phyloP scores from a whole-genome alignment of 2,329 filamentous ascomycete genomes.

The Alternaria alternata region DNA sequence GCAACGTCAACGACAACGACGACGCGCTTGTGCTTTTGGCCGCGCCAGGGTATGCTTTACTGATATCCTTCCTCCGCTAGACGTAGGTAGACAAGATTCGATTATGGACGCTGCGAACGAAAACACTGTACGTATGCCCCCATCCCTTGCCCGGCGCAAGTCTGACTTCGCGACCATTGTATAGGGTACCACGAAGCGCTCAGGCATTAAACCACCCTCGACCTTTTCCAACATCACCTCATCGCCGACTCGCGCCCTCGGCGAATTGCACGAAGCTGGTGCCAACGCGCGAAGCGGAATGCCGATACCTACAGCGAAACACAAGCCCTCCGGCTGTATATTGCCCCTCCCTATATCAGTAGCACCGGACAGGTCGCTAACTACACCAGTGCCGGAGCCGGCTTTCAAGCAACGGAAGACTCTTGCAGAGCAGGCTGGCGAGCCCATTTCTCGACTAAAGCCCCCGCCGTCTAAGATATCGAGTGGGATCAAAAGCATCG shows the following conservation, averaged over 20 bases:
- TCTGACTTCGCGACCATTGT: constrained; percentile 21
- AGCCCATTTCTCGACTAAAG: constrained; percentile 54
- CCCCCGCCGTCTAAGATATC: constrained; percentile 54
- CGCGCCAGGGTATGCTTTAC: constrained; percentile 10
- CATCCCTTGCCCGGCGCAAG: constrained; percentile 11
- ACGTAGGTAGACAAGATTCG: not conserved
- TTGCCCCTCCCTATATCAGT: constrained; percentile 18
- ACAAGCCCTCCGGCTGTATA: constrained; percentile 61
- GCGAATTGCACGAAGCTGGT: constrained; percentile 61
- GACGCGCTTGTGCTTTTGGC: constrained; percentile 14
- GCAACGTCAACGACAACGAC: constrained; percentile 7
- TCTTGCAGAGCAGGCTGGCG: constrained; percentile 57
- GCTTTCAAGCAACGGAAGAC: constrained; percentile 59
- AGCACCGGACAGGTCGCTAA: constrained; percentile 27
- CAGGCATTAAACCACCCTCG: constrained; percentile 42
- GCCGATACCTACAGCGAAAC: constrained; percentile 60
- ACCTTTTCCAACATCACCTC: constrained; percentile 33
- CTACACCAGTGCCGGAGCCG: constrained; percentile 54
- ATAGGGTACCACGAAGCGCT: constrained; percentile 38
- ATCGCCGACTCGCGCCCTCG: constrained; percentile 49
- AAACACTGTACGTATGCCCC: constrained; percentile 37
- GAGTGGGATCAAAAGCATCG: constrained; percentile 56
- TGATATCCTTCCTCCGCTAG: constrained; percentile 15
- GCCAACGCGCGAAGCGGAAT: constrained; percentile 63
- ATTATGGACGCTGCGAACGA: constrained; percentile 39